Base-by-base conservation (phyloP, 805 yeast genomes). In the Nakazawaea wickerhamii region DNA sequence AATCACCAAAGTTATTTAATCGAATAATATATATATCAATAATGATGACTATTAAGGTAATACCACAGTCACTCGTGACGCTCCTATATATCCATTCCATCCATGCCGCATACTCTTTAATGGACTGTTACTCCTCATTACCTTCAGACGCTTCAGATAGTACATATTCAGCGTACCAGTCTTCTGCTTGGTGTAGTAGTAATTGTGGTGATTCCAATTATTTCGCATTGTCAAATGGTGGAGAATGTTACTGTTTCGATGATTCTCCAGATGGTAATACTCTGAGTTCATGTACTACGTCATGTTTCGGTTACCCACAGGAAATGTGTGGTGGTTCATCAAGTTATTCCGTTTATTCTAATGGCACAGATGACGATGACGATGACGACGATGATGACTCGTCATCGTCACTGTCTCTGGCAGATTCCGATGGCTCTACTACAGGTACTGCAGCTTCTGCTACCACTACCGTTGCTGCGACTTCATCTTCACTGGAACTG, bases 221-320 rank as follows among this genome's bases (percentile, higher is more conserved):
- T 54, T 74, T 72, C 37, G 89, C 83, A 4, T 55, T 77, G 20
- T 56, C 70, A 11, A 60, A 69, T 40, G 86, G 88, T 5, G 53
- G 65, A 19, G 58, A 60, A 14, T 85, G 95, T 59, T 83, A 73
- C 54, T 85, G 95, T 59, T 90, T 90, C 19, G 62, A 71, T 52
- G 48, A 64, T 1, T 45, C 60, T 2, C 70, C 79, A 3, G 42
- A 59, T 6, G 51, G 57, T 11, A 43, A 50, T 2, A 26, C 61
- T 13, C 54, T 60, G 25, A 52, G 55, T 10, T 46, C 59, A 14
- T 82, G 89, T 60, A 47, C 57, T 38, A 43, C 50, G 1, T 22
- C 52, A 4, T 87, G 95, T 60, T 57, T 55, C 15, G 95, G 88
- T 11, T 87, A 72, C 60, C 73, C 76, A 6, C 31, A 50, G 3